Base-by-base conservation (phyloP, 2,329 filamentous ascomycete species). In the Diaporthe vexans region DNA sequence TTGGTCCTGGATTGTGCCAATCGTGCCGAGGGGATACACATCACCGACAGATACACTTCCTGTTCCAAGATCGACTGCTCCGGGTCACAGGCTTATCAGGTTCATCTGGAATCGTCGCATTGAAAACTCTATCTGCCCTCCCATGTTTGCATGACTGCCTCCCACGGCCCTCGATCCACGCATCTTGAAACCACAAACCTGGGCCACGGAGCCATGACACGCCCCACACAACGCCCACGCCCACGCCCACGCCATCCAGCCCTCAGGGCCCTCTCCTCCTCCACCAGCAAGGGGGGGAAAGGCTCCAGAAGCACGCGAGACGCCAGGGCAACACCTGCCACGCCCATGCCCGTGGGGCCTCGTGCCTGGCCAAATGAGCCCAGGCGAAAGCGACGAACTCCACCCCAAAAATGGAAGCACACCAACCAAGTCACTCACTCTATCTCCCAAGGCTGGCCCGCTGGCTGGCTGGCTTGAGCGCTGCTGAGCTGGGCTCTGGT, bases 261-360 rank as follows among this genome's bases (percentile, higher is more conserved):
- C 21, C 19, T 46, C 19, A 46, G 43, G 43, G 43, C 43, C 46
- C 46, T 48, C 19, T 48, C 2, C 21, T 24, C 46, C 46, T 67
- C 63, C 63, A 67, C 63, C 63, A 24, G 15, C 40, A 43, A 19
- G 17, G 48, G 10, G 33, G 17, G 7, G 7, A 10, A 46, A 17
- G 48, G 48, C 63, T 68, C 63, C 63, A 68, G 63, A 68, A 68
- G 48, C 63, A 68, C 63, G 63, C 63, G 63, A 68, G 63, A 54
- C n/a, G 59, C 43, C 59, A 48, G 40, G 59, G 37, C 56, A 51
- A 51, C 33, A 29, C 48, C 46, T 48, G 51, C 46, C 56, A 37
- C n/a, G 46, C 46, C 59, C 19, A 46, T 35, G 40, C 59, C 63
- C 63, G 63, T 68, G 63, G 63, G 63, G 63, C 63, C 15, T 35